Conservation (phyloP, 768 basidiomycete species). For the Clavulina sp. region DNA sequence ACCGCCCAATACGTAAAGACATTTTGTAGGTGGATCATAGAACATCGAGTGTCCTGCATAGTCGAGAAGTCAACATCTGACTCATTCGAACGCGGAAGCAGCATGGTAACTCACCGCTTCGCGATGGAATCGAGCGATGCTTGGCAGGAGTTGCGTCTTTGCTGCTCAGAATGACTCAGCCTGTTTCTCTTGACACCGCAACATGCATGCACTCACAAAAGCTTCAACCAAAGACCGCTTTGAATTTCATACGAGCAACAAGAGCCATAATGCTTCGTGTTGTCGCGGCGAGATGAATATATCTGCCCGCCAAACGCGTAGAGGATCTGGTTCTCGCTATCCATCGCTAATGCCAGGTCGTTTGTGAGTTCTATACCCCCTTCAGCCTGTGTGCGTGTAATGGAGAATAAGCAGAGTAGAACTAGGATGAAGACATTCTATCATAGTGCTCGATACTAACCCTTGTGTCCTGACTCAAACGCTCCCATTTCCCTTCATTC, state of each 20-base stretch:
- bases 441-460: conserved; percentile 29
- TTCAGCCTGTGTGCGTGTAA: conserved; percentile 33
- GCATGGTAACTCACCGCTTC: not conserved
- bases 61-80: not conserved
- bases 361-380: conserved; percentile 59
- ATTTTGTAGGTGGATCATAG: conserved; percentile 38
- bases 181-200: not conserved
- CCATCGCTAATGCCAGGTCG: conserved; percentile 71
- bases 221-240: conserved; percentile 44
- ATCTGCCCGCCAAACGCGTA: conserved; percentile 66
- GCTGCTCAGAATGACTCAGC: not conserved
- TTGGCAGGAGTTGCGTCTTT: too few species aligned
- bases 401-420: not conserved
- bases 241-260: conserved; percentile 56
- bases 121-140: conserved; percentile 8
- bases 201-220: conserved; percentile 34
- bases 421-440: not conserved
- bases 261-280: conserved; percentile 34
- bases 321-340: conserved; percentile 47
- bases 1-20: conserved; percentile 58
- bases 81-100: not conserved
- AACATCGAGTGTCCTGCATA: conserved; percentile 63
- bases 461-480: conserved; percentile 45
- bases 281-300: not conserved
- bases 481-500: conserved; percentile 53